phyloP scores from a whole-genome alignment of 352 stramenopile species.

The Pythium utonaiense region DNA sequence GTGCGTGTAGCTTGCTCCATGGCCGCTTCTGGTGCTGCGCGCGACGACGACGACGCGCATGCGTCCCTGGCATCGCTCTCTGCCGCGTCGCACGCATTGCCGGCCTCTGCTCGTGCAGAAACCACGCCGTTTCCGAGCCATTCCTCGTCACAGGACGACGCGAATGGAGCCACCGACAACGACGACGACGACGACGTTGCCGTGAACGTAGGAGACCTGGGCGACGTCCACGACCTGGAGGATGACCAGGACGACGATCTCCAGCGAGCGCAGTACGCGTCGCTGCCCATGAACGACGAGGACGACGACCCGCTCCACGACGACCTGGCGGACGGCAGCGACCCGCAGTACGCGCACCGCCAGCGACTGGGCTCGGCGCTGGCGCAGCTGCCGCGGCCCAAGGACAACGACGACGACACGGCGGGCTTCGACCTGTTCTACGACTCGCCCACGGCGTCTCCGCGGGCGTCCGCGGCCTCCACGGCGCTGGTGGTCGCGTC shows the following conservation, averaged over 20 bases:
- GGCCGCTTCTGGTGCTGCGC: constrained; percentile 14
- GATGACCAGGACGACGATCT: constrained; percentile 14
- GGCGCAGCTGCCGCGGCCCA: constrained; percentile 18
- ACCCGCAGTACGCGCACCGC: constrained; percentile 14
- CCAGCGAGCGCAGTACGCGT: constrained; percentile 14
- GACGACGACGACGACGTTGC: constrained; percentile 17
- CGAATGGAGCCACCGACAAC: neutral
- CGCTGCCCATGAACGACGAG: constrained; percentile 21
- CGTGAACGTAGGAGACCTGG: constrained; percentile 16
- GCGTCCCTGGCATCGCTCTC: neutral
- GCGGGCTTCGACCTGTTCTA: constrained; percentile 49
- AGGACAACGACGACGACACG: constrained; percentile 15
- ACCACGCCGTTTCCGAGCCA: neutral
- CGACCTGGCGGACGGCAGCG: constrained; percentile 10
- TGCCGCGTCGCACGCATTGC: neutral
- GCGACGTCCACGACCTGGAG: constrained; percentile 16
- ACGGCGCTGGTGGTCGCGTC: constrained; percentile 26
- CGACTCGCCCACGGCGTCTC: constrained; percentile 33
- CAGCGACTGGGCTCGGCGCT: constrained; percentile 18
- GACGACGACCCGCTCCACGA: constrained; percentile 18
- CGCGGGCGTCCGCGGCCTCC: constrained; percentile 1
- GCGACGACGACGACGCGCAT: constrained; percentile 11
- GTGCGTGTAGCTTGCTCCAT: constrained; percentile 7
- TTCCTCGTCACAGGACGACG: constrained; percentile 2
- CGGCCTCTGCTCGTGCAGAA: constrained; percentile 1